Evolutionary conservation across 805 yeast genomes (phyloP).

Genomic region (Spathaspora hagerdaliae): DNA sequence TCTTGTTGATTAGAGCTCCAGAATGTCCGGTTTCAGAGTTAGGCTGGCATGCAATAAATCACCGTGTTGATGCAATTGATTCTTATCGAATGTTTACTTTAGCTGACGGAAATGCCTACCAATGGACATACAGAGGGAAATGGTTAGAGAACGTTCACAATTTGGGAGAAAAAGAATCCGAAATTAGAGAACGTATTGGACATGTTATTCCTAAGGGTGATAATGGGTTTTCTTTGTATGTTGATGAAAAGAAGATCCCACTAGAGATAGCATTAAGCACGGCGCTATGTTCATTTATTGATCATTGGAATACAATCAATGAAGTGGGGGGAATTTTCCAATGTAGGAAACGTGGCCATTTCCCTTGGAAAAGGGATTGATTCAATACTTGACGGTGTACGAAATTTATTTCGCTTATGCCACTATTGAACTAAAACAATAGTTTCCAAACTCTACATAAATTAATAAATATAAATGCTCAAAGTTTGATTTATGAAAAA

Average conservation of each 20-base stretch:
- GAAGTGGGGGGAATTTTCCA: constrained; percentile 65
- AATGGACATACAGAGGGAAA: constrained; percentile 61
- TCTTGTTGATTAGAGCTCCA: constrained; percentile 50
- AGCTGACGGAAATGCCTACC: constrained; percentile 57
- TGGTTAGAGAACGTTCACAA: constrained; percentile 55
- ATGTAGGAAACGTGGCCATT: constrained; percentile 45
- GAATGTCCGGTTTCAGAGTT: constrained; percentile 48
- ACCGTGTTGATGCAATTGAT: constrained; percentile 58
- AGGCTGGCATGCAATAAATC: constrained; percentile 62
- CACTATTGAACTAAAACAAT: no score
- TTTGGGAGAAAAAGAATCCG: constrained; percentile 61
- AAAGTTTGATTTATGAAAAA: no score
- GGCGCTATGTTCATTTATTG: constrained; percentile 58
- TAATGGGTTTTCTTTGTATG: constrained; percentile 50
- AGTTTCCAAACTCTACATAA: no score
- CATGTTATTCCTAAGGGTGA: constrained; percentile 50
- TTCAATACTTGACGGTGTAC: no score
- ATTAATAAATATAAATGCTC: no score
- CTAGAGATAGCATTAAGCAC: constrained; percentile 56
- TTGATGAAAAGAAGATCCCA: constrained; percentile 54
- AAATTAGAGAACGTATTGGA: constrained; percentile 62
- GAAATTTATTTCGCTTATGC: no score
- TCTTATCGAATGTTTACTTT: constrained; percentile 57
- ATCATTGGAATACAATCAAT: constrained; percentile 62
- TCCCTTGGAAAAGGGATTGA: constrained; percentile 56